Percentiles rank a stretch among this genome's conserved stretches.
Conservation (phyloP, 2,329 filamentous ascomycete genomes). For the Macrophomina tecta region DNA sequence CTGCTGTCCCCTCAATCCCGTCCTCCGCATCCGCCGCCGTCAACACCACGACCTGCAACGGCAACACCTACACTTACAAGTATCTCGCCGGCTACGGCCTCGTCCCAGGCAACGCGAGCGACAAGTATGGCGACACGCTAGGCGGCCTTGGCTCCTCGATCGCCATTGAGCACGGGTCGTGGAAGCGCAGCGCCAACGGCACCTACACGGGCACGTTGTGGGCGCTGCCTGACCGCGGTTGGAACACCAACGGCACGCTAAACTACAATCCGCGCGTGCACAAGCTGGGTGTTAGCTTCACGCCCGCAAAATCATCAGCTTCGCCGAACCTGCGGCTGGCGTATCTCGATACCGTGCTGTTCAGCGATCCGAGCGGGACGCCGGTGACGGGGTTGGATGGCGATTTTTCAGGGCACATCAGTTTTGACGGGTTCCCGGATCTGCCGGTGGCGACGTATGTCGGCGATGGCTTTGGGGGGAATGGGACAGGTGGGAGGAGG, state of each 20-base stretch:
- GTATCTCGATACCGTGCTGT: conserved; percentile 69
- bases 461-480: conserved; percentile 71
- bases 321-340: conserved; percentile 65
- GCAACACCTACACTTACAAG: conserved; percentile 68
- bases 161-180: conserved; percentile 65
- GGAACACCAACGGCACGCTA: conserved; percentile 72
- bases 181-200: conserved; percentile 64
- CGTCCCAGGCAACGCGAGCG: conserved; percentile 62
- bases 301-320: conserved; percentile 59
- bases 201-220: conserved; percentile 68
- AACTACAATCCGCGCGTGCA: conserved; percentile 65
- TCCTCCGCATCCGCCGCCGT: neutral
- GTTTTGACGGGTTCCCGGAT: conserved; percentile 64
- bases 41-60: conserved; percentile 59
- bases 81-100: conserved; percentile 71
- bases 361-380: conserved; percentile 66
- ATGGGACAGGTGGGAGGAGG: conserved; percentile 64
- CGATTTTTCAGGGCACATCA: conserved; percentile 59
- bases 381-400: conserved; percentile 70
- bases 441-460: conserved; percentile 68
- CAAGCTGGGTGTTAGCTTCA: conserved; percentile 68
- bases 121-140: conserved; percentile 73
- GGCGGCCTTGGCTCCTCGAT: conserved; percentile 71
- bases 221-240: conserved; percentile 71
- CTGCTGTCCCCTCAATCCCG: neutral